Percentiles rank a stretch among this genome's conserved stretches.
phyloP scores from a whole-genome alignment of 768 basidiomycete genomes.

The Gyrodon lividus region DNA sequence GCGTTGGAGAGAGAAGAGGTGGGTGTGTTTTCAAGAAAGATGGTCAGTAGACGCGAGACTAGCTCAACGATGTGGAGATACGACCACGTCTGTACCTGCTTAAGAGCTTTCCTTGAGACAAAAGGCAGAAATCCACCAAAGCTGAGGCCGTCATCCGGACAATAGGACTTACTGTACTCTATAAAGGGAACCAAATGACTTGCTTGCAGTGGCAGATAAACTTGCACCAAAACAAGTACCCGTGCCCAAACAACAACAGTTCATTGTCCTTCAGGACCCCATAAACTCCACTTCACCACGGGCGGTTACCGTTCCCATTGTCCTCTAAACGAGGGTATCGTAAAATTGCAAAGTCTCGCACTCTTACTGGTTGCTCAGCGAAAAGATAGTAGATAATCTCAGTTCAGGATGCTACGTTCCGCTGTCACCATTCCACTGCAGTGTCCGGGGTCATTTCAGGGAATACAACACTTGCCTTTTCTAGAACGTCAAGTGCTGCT shows the following conservation, averaged over 20 bases:
- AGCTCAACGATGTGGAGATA: slow-evolving; percentile 14
- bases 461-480: slow-evolving; percentile 27
- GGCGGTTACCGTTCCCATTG: slow-evolving; percentile 5
- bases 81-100: background rate
- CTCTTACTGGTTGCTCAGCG: background rate
- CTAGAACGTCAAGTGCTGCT: slow-evolving; percentile 2
- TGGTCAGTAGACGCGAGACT: slow-evolving; percentile 14
- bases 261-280: slow-evolving; percentile 19
- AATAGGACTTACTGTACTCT: slow-evolving; percentile 15
- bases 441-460: slow-evolving; percentile 1
- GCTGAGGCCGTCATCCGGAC: slow-evolving; percentile 9
- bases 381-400: background rate
- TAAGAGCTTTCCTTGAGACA: slow-evolving; percentile 15
- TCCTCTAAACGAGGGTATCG: background rate
- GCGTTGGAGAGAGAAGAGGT: background rate
- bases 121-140: slow-evolving; percentile 14
- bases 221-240: slow-evolving; percentile 8
- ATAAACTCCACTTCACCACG: slow-evolving; percentile 2
- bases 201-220: slow-evolving; percentile 15
- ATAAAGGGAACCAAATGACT: slow-evolving; percentile 2
- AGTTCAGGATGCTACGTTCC: background rate
- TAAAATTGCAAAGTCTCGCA: background rate
- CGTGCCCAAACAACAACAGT: slow-evolving; percentile 1
- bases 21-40: background rate
- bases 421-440: background rate